These are phyloP conservation scores for Phaeoacremonium minimum DNA, from an alignment of 2,329 filamentous ascomycete genomes.

Conservation along the genomic window DNA sequence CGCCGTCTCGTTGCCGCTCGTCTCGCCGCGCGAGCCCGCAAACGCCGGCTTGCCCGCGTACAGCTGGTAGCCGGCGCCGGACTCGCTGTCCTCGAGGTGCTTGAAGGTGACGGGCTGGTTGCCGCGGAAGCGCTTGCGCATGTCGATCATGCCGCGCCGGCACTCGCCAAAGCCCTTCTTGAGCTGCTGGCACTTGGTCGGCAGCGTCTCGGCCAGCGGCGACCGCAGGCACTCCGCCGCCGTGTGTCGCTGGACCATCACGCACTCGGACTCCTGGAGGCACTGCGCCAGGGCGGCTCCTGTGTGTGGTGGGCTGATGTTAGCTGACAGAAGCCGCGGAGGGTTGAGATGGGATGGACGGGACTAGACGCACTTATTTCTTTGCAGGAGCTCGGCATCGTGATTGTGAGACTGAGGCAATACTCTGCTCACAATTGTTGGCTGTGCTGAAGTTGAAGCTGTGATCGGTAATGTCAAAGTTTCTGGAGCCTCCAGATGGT, in stretches of 20 bases:
- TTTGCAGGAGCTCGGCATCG: slow-evolving; percentile 94
- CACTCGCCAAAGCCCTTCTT: slow-evolving; percentile 92
- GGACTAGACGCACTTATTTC: slow-evolving; percentile 78
- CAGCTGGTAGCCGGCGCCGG: slow-evolving; percentile 60
- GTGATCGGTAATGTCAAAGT: no score
- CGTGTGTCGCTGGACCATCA: slow-evolving; percentile 84
- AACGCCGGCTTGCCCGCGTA: slow-evolving; percentile 77
- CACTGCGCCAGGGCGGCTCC: slow-evolving; percentile 90
- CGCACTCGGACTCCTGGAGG: slow-evolving; percentile 93
- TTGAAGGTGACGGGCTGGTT: slow-evolving; percentile 77
- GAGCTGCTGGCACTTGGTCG: slow-evolving; percentile 85
- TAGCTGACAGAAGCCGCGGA: slow-evolving; percentile 4
- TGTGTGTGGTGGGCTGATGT: slow-evolving; percentile 29
- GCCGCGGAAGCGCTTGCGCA: slow-evolving; percentile 96
- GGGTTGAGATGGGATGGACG: slow-evolving; percentile 3
- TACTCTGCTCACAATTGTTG: no score
- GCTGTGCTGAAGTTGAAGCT: no score
- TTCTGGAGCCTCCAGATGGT: no score
- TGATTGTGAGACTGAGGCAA: slow-evolving; percentile 14
- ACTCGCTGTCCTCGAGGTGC: slow-evolving; percentile 57
- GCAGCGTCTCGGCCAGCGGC: slow-evolving; percentile 77
- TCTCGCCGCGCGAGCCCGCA: slow-evolving; percentile 57
- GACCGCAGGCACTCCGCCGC: slow-evolving; percentile 84
- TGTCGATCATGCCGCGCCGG: slow-evolving; percentile 94
- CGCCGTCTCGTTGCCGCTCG: slow-evolving; percentile 62